Evolutionary conservation across 306 rosid genomes (phyloP).

Genomic region (Erythrophleum fordii): DNA sequence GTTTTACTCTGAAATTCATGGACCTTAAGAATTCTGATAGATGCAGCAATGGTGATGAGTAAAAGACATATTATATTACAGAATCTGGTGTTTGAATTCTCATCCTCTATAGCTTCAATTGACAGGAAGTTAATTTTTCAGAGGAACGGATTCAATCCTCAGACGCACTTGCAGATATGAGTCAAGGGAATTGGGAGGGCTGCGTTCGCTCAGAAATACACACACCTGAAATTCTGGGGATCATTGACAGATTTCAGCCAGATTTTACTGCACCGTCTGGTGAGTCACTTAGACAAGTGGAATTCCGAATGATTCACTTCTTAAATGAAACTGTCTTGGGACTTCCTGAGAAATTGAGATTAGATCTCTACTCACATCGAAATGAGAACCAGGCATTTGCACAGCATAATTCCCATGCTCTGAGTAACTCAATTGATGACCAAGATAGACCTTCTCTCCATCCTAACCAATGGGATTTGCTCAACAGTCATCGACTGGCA

Average conservation of each 20-base stretch:
- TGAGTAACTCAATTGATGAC: conserved; percentile 66
- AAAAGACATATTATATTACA: conserved; percentile 21
- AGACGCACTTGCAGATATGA: conserved; percentile 84
- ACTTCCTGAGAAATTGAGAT: conserved; percentile 76
- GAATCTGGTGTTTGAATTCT: conserved; percentile 28
- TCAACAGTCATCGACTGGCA: conserved; percentile 65
- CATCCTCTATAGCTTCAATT: conserved; percentile 30
- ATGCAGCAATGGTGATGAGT: conserved; percentile 1
- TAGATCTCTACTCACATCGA: conserved; percentile 58
- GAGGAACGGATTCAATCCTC: conserved; percentile 82
- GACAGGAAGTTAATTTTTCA: conserved; percentile 71
- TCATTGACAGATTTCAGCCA: conserved; percentile 80
- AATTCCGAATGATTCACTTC: conserved; percentile 82
- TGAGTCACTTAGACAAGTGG: conserved; percentile 94
- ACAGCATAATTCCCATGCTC: conserved; percentile 59
- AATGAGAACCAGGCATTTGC: conserved; percentile 63
- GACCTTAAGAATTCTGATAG: conserved; percentile 25
- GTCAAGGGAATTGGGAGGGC: conserved; percentile 97
- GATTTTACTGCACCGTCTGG: conserved; percentile 95
- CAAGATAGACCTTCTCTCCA: conserved; percentile 69
- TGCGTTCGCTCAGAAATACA: conserved; percentile 85
- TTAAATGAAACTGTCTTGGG: conserved; percentile 68
- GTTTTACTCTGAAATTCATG: conserved; percentile 19
- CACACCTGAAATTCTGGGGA: conserved; percentile 68
- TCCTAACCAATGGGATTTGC: conserved; percentile 64